Base-by-base conservation (phyloP, 192 early-diverging fungal genomes). In the Coemansia sp. region DNA sequence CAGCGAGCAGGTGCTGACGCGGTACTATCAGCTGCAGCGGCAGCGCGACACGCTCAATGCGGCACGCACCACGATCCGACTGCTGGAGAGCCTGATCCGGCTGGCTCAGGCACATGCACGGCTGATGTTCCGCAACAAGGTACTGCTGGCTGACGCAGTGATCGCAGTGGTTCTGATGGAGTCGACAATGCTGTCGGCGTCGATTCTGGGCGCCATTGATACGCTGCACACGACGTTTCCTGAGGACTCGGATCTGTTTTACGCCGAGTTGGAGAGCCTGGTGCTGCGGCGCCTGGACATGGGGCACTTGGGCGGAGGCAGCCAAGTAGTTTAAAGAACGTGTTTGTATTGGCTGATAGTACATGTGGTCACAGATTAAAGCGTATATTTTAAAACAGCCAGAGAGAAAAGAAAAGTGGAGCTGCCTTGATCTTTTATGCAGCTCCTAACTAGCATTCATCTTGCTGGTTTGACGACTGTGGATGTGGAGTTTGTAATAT, bases 181-280 rank as follows among this genome's bases (percentile, higher is more conserved):
- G 25, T 98, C 97, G 75, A 92, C 97, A 53, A 83, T 57, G 55
- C 31, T 57, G 71, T 70, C 85, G 12, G 92, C 94, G 39, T 95
- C 97, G 64, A 97, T 97, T 81, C 88, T 88, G 61, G 91, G 91
- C 22, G 91, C 96, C 45, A 92, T 92, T 86, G 85, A 85, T 38
- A 74, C 81, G 25, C 75, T 98, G 77, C 88, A 90, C 70, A 83
- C 83, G 68, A 87, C 88, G 72, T 96, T 98, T 72, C 85, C 86
- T 43, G 93, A 95, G 74, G 85, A 87, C 69, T 87, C 90, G 61
- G 93, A 95, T 74, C 74, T 94, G 16, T 45, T 45, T 45, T 45
- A 45, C 5, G 11, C 41, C 3, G 41, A 45, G 41, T 16, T 45
- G 41, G 41, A 45, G 16, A 45, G 16, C 16, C 11, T 45, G 41